Evolutionary conservation across 306 rosid genomes (phyloP), one percentile per base, ranked within the genome.

Genomic region (Gynostemma pentaphyllum): DNA sequence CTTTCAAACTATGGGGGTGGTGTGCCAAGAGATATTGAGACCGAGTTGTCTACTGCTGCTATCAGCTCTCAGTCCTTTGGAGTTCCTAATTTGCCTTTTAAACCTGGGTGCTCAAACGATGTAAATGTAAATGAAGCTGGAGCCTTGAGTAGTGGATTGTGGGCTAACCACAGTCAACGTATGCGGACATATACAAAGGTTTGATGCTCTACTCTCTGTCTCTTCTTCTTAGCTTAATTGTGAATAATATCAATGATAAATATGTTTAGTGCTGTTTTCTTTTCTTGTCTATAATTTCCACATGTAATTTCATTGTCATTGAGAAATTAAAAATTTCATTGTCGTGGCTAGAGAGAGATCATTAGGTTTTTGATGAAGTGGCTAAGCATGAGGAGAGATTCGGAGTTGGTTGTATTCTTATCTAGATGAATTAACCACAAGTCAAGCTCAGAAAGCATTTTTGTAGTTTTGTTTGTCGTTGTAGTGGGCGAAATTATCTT

Each of bases 141-240:
- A 56, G 85, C 85, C 67, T 65, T 92, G 76, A 77, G 75, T 75
- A 80, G 76, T 45, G 82, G 95, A 69, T 64, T 88, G 76, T 85
- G 95, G 85, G 74, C 85, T 53, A 88, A 81, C 76, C 99, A 88
- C 75, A 67, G 84, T 72, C 99, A 80, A 67, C 84, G 95, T 21
- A 81, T 92, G 90, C 81, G 99, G 64, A 92, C 99, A 68, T 92
- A 82, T 67, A 88, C 99, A 19, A 92, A 92, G 99, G 99, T 92
- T 60, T 79, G 82, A 50, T 9, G 10, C 41, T 59, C 30, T 56
- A 46, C 30, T 62, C 30, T 26, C 19, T 18, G 30, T 48, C 15
- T 69, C 44, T 56, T 19, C 22, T 37, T 64, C 26, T 23, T 22
- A 22, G 14, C 21, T 15, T 14, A 61, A 24, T 23, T 23, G 14